These are phyloP conservation scores for Verticillium klebahnii DNA, from an alignment of 2,329 filamentous ascomycete species.

Conservation along the genomic window DNA sequence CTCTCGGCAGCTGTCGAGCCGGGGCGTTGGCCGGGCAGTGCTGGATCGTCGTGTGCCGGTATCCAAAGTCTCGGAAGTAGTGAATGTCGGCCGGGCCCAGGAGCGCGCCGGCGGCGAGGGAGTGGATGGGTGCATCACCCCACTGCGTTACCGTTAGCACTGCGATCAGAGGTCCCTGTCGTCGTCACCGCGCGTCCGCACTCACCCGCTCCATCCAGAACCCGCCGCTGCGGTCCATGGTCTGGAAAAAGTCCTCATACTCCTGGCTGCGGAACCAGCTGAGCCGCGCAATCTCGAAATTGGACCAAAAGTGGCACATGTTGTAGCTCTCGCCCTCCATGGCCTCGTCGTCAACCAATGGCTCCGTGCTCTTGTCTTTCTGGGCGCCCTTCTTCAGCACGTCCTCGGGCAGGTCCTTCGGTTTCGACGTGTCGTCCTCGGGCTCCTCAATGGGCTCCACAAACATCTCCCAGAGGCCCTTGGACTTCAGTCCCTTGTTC, in stretches of 20 bases:
- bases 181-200: constrained; percentile 4
- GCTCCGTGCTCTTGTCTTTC: constrained; percentile 60
- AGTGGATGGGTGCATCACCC: constrained; percentile 98
- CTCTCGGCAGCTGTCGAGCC: constrained; percentile 73
- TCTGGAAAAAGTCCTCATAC: constrained; percentile 96
- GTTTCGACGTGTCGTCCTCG: constrained; percentile 52
- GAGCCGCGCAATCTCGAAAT: constrained; percentile 94
- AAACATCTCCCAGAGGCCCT: constrained; percentile 99
- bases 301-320: constrained; percentile 99
- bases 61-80: constrained; percentile 98
- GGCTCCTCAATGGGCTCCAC: constrained; percentile 68
- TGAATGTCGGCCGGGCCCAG: constrained; percentile 81
- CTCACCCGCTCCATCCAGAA: constrained; percentile 98
- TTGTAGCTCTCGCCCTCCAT: constrained; percentile 99
- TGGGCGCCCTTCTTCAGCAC: constrained; percentile 72
- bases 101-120: constrained; percentile 86
- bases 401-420: constrained; percentile 72
- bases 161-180: neutral
- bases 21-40: constrained; percentile 97
- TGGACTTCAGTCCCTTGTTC: constrained; percentile 80
- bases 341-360: constrained; percentile 79
- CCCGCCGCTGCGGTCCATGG: constrained; percentile 96
- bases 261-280: constrained; percentile 97
- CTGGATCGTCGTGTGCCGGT: constrained; percentile 97
- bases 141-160: constrained; percentile 53